These are phyloP conservation scores for Oryza meridionalis DNA, from an alignment of 176 grass and related monocot species.

Conservation along the genomic window DNA sequence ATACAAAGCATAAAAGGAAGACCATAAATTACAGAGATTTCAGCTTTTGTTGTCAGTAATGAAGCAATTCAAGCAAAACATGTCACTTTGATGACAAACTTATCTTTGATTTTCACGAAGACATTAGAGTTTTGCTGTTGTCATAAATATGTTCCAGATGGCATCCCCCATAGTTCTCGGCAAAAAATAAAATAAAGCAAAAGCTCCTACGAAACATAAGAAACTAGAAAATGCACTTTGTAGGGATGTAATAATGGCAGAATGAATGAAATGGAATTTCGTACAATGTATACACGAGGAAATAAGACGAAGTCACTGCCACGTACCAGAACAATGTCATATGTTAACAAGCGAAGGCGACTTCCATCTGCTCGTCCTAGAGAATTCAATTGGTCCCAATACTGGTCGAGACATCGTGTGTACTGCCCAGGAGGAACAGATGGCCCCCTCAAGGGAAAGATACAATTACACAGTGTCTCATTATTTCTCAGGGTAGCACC, in stretches of 20 bases:
- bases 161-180: not conserved
- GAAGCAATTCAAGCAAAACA: not conserved
- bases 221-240: conserved; percentile 28
- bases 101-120: not conserved
- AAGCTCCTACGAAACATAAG: conserved; percentile 6
- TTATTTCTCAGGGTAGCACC: conserved; percentile 95
- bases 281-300: not conserved
- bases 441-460: conserved; percentile 83
- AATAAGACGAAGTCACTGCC: not conserved
- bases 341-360: conserved; percentile 82
- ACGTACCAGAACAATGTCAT: conserved; percentile 96
- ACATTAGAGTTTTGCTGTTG: not conserved
- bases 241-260: not conserved
- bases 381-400: conserved; percentile 92
- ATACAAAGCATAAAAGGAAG: not conserved
- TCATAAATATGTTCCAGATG: not conserved
- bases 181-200: conserved; percentile 26
- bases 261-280: conserved; percentile 10
- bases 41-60: conserved; percentile 26
- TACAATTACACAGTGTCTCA: conserved; percentile 97
- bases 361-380: conserved; percentile 89
- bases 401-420: conserved; percentile 88
- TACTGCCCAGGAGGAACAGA: conserved; percentile 84
- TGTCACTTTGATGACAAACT: not conserved
- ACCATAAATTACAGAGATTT: conserved; percentile 18